A percentile compares a stretch with the other conserved stretches of the same genome.
phyloP scores from a whole-genome alignment of 2,329 filamentous ascomycete genomes.

The Thelonectria discophora region DNA sequence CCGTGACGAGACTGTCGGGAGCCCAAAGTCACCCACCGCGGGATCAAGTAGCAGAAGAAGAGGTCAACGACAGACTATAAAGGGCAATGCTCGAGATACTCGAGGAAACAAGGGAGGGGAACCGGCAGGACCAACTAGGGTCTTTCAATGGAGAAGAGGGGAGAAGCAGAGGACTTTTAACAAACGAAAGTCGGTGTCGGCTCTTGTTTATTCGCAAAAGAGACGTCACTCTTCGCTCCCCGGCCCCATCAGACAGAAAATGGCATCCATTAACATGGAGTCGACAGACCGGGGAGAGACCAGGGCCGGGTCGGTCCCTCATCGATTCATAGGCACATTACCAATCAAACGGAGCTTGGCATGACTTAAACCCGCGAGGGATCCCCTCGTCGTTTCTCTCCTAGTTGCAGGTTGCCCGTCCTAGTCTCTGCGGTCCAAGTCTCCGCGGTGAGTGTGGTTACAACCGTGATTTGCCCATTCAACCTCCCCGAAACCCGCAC shows the following conservation, averaged over 20 bases:
- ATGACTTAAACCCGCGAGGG: slow-evolving; percentile 14
- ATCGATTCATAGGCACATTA: slow-evolving; percentile 20
- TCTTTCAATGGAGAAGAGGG: slow-evolving; percentile 6
- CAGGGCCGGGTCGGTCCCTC: background rate
- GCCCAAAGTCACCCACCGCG: slow-evolving; percentile 42
- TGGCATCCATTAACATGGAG: slow-evolving; percentile 2
- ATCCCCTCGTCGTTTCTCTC: background rate
- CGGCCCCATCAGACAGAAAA: slow-evolving; percentile 8
- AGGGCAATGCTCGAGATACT: background rate
- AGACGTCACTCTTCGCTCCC: slow-evolving; percentile 6
- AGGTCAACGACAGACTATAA: background rate
- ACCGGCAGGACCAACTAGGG: slow-evolving; percentile 11
- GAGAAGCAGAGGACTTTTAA: background rate
- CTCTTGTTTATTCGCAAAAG: slow-evolving; percentile 15
- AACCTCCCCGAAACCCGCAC: background rate
- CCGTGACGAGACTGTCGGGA: slow-evolving; percentile 33
- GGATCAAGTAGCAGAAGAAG: background rate
- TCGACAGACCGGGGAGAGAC: background rate
- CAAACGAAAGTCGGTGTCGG: slow-evolving; percentile 17
- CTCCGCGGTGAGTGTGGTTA: background rate
- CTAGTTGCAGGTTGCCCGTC: background rate
- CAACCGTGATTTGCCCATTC: slow-evolving; percentile 15
- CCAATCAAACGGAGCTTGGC: slow-evolving; percentile 28
- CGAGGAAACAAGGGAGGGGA: background rate
- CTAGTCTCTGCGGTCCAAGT: too few species aligned